Evolutionary conservation across 768 basidiomycete genomes (phyloP).

Genomic region (Gautieria morchelliformis): DNA sequence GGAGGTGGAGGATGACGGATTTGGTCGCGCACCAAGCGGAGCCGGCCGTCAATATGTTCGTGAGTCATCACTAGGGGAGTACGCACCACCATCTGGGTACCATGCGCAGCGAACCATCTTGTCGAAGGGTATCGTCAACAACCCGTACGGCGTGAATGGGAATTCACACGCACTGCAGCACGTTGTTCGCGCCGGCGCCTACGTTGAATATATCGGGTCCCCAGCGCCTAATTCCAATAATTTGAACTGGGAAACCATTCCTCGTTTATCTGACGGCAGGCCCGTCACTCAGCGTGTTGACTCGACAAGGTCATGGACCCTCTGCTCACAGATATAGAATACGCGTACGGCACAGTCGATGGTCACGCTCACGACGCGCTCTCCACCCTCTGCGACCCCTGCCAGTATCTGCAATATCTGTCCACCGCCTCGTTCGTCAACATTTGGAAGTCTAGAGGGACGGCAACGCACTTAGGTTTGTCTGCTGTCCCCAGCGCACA

Average conservation of each 20-base stretch:
- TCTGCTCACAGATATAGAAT: slow-evolving; percentile 76
- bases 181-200: slow-evolving; percentile 74
- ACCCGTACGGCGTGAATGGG: not conserved
- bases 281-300: not conserved
- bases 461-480: slow-evolving; percentile 46
- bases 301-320: not conserved
- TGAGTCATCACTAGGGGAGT: not conserved
- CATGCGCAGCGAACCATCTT: slow-evolving; percentile 87
- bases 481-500: slow-evolving; percentile 87
- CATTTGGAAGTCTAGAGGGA: not conserved
- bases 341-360: slow-evolving; percentile 88
- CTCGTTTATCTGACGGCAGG: slow-evolving; percentile 44
- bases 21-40: slow-evolving; percentile 73
- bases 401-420: slow-evolving; percentile 66
- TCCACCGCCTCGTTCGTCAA: not conserved
- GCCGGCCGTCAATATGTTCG: not conserved
- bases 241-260: slow-evolving; percentile 91
- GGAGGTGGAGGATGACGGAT: slow-evolving; percentile 73
- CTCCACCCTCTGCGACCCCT: slow-evolving; percentile 34
- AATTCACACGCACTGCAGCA: slow-evolving; percentile 55
- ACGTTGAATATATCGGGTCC: slow-evolving; percentile 72
- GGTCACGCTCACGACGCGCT: slow-evolving; percentile 82
- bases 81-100: slow-evolving; percentile 79
- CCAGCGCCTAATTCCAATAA: slow-evolving; percentile 64
- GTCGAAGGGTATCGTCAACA: slow-evolving; percentile 5